Evolutionary conservation across 2,329 filamentous ascomycete genomes (phyloP).

Genomic region (Penicillium hesseltinei): DNA sequence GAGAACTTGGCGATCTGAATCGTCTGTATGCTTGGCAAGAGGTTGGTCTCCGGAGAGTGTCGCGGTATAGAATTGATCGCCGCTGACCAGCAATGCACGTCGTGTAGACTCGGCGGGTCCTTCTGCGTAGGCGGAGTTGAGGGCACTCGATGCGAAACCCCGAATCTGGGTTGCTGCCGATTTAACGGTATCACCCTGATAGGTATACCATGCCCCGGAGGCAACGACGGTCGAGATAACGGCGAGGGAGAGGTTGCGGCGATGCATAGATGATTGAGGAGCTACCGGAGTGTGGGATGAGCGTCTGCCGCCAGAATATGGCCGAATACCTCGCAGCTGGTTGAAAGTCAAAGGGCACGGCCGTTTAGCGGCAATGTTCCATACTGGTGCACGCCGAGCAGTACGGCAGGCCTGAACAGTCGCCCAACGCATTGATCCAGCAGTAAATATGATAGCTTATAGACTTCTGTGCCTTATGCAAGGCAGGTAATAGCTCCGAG

Average conservation of each 20-base stretch:
- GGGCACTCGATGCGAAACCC: constrained; percentile 24
- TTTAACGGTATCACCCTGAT: constrained; percentile 39
- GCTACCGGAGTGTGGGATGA: constrained; percentile 35
- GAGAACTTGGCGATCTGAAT: constrained; percentile 78
- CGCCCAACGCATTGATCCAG: constrained; percentile 49
- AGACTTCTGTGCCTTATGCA: constrained; percentile 5
- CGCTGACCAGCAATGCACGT: constrained; percentile 78
- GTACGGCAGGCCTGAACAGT: constrained; percentile 48
- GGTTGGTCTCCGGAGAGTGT: constrained; percentile 82
- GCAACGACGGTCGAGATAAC: constrained; percentile 49
- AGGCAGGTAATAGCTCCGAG: constrained; percentile 7
- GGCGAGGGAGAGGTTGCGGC: constrained; percentile 49
- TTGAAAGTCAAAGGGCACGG: constrained; percentile 38
- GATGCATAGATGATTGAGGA: constrained; percentile 49
- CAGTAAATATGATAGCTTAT: constrained; percentile 3
- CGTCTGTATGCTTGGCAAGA: constrained; percentile 82
- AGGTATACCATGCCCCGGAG: constrained; percentile 51
- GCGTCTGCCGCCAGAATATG: constrained; percentile 36
- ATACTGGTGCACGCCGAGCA: constrained; percentile 46
- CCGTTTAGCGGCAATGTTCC: constrained; percentile 42
- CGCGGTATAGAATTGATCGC: constrained; percentile 85
- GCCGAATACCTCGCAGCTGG: constrained; percentile 38
- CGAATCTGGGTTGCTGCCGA: constrained; percentile 25
- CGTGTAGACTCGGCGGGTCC: constrained; percentile 55
- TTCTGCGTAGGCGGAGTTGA: constrained; percentile 34